phyloP scores from a whole-genome alignment of 2,329 filamentous ascomycete species.

The Tolypocladium nubicola region DNA sequence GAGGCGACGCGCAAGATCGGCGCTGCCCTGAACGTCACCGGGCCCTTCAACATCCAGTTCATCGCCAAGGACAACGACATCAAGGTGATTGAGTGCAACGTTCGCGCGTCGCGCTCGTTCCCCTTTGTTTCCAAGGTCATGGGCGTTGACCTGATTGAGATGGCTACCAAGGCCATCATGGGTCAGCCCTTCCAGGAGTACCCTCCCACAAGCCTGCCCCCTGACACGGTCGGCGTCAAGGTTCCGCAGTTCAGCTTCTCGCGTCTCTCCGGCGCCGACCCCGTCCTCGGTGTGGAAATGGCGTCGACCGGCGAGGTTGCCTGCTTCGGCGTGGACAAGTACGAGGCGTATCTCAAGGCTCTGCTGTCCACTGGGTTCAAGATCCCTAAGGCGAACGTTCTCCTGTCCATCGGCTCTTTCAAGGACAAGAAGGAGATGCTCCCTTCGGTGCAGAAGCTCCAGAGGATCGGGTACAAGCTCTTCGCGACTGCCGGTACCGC shows the following conservation, averaged over 20 bases:
- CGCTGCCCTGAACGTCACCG: conserved; percentile 86
- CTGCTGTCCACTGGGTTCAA: conserved; percentile 93
- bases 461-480: conserved; percentile 86
- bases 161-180: conserved; percentile 97
- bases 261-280: conserved; percentile 87
- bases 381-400: conserved; percentile 87
- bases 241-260: conserved; percentile 99
- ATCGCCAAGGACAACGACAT: conserved; percentile 99
- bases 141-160: conserved; percentile 94
- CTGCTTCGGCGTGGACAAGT: conserved; percentile 90
- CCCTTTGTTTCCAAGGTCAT: conserved; percentile 98
- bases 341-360: conserved; percentile 95
- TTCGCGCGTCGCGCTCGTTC: conserved; percentile 90
- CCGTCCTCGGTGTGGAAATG: conserved; percentile 97
- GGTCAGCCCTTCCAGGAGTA: conserved; percentile 74
- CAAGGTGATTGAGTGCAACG: conserved; percentile 99
- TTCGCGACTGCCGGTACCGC: conserved; percentile 95
- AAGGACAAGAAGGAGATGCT: conserved; percentile 98
- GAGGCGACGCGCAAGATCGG: conserved; percentile 95
- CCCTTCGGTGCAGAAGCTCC: conserved; percentile 79
- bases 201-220: conserved; percentile 62
- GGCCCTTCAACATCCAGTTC: conserved; percentile 98
- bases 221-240: conserved; percentile 89
- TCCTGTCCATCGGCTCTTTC: conserved; percentile 91
- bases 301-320: conserved; percentile 97